Evolutionary conservation across 768 basidiomycete species (phyloP).

Genomic region (Collybia sordida): DNA sequence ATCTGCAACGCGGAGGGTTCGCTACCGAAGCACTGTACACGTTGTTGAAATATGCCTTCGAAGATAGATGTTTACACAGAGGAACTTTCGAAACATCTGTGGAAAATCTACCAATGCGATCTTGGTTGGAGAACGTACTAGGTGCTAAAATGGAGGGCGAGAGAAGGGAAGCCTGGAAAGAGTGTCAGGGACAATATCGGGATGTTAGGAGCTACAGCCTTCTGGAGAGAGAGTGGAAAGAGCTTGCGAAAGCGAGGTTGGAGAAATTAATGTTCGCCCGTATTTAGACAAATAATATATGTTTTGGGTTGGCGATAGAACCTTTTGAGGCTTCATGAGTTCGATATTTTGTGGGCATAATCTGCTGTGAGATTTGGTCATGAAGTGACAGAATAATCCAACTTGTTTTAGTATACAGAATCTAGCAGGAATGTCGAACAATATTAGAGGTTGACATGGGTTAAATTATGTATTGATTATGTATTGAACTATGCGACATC

Average conservation of each 20-base stretch:
- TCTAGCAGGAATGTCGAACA: no score
- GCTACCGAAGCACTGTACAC: slow-evolving; percentile 45
- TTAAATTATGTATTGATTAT: slow-evolving; percentile 24
- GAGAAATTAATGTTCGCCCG: slow-evolving; percentile 14
- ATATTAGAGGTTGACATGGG: no score
- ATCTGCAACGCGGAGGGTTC: slow-evolving; percentile 33
- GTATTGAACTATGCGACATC: slow-evolving; percentile 34
- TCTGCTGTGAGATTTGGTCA: no score
- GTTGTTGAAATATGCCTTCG: slow-evolving; percentile 39
- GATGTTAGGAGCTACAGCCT: slow-evolving; percentile 43
- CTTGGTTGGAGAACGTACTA: slow-evolving; percentile 43
- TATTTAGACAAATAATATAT: no score
- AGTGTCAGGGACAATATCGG: slow-evolving; percentile 29
- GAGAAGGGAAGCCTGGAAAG: slow-evolving; percentile 40
- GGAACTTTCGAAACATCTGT: slow-evolving; percentile 39
- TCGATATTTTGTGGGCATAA: no score
- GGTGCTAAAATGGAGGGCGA: slow-evolving; percentile 37
- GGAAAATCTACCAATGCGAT: slow-evolving; percentile 43
- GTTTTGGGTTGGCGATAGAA: no score
- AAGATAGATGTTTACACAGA: slow-evolving; percentile 39
- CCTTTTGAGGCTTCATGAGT: no score
- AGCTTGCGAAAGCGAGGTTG: slow-evolving; percentile 28
- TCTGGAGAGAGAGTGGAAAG: slow-evolving; percentile 42
- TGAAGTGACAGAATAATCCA: no score
- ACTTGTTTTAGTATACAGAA: no score